Evolutionary conservation across 306 rosid species (phyloP), one percentile per base, ranked within the genome.

Genomic region (Luffa aegyptiaca): DNA sequence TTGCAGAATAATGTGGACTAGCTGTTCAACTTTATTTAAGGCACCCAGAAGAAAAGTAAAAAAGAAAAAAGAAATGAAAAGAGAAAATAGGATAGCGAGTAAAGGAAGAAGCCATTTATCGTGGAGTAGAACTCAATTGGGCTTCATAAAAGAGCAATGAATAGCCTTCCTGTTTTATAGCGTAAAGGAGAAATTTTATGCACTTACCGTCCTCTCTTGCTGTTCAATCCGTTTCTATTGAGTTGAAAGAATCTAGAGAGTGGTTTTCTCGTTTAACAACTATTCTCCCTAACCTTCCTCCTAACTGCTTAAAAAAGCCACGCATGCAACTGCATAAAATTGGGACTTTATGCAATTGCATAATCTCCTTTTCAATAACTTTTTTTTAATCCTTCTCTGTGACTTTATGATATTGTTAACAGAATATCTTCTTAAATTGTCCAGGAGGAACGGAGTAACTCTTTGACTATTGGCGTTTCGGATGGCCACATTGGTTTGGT

Each of bases 401-500:
- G 49, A 53, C 49, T 75, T 36, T 35, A 51, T 33, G 71, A 44
- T 6, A 55, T 69, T 68, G 70, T 71, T 80, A 68, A 61, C 77
- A 31, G 52, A 52, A 35, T 64, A 53, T 53, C 48, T 35, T 75
- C 69, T 77, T 53, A 58, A 77, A 16, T 77, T 57, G 21, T 77
- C 66, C 90, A 96, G 99, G 99, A 96, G 88, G 99, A 96, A 64
- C 88, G 85, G 78, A 90, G 82, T 68, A 93, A 90, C 89, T 93
- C 98, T 0, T 21, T 93, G 87, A 96, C 93, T 62, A 96, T 96
- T 78, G 99, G 98, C 2, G 87, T 96, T 69, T 91, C 96, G 17
- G 99, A 96, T 82, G 92, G 57, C 36, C 98, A 93, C 83, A 90
- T 96, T 9, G 99, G 99, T 20, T 84, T 96, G 87, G 99, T 96